These are phyloP conservation scores for Cucurbitaria berberidis DNA, from an alignment of 2,329 filamentous ascomycete species.

Conservation along the genomic window DNA sequence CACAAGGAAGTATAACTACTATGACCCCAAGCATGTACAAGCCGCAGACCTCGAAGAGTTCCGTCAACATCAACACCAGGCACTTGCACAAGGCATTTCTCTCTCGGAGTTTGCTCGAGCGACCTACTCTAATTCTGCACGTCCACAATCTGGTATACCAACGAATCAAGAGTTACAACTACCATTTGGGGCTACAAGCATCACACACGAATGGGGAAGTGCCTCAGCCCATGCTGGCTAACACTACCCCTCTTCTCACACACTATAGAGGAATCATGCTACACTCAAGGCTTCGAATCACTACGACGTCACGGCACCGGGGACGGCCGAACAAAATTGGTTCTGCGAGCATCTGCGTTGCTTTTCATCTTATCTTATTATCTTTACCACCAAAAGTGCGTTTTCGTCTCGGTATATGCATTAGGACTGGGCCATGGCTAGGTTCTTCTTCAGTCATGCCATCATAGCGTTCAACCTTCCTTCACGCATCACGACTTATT, in stretches of 20 bases:
- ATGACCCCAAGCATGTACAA: constrained; percentile 55
- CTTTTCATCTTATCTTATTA: background rate
- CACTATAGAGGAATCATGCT: background rate
- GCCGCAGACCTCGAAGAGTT: constrained; percentile 13
- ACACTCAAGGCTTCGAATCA: background rate
- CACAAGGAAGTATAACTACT: constrained; percentile 59
- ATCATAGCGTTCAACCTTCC: background rate
- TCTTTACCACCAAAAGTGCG: background rate
- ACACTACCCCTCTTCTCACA: background rate
- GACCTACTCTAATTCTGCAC: background rate
- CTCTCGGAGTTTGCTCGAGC: constrained; percentile 12
- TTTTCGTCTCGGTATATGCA: background rate
- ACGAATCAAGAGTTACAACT: background rate
- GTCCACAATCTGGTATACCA: background rate
- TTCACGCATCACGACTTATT: background rate
- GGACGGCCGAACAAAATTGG: background rate
- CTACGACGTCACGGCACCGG: background rate
- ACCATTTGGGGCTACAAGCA: background rate
- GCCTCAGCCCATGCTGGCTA: background rate
- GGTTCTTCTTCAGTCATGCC: too few species aligned
- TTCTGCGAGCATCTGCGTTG: background rate
- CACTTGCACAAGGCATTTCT: constrained; percentile 13
- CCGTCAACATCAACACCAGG: constrained; percentile 12
- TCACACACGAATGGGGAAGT: background rate
- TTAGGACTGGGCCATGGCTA: background rate